A percentile compares a stretch with the other conserved stretches of the same genome.
Evolutionary conservation across 2,329 filamentous ascomycete genomes (phyloP).

Genomic region (Aspergillus neoniger): DNA sequence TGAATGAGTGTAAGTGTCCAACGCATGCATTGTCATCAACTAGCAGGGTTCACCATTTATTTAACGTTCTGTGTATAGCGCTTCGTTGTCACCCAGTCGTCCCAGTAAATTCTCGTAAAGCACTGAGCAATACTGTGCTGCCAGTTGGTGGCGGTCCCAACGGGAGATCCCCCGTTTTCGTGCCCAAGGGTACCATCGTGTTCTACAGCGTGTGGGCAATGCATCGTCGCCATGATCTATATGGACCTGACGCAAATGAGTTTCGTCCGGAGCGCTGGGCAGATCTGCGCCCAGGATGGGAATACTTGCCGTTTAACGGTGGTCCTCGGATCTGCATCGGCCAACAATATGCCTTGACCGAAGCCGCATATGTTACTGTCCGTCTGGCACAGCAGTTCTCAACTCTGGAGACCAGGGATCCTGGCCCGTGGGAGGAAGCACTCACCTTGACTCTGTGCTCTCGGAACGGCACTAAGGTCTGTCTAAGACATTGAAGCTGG

Average conservation of each 20-base stretch:
- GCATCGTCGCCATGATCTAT: conserved; percentile 64
- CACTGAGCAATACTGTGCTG: conserved; percentile 42
- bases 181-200: conserved; percentile 66
- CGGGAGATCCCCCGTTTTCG: conserved; percentile 58
- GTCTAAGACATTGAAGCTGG: background rate
- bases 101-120: conserved; percentile 43
- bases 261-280: conserved; percentile 55
- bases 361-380: conserved; percentile 38
- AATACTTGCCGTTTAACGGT: conserved; percentile 39
- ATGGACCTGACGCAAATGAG: conserved; percentile 46
- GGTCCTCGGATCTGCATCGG: conserved; percentile 37
- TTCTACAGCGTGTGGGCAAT: conserved; percentile 68
- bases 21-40: no score
- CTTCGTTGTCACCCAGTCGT: conserved; percentile 48
- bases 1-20: conserved; percentile 28
- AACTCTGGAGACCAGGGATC: conserved; percentile 31
- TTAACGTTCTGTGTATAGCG: conserved; percentile 21
- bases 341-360: conserved; percentile 40
- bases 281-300: conserved; percentile 30
- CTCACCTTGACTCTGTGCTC: conserved; percentile 26
- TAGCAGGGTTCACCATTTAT: no score
- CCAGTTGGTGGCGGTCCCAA: conserved; percentile 62
- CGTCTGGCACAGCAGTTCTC: conserved; percentile 38
- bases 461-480: conserved; percentile 25
- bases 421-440: conserved; percentile 30